A percentile compares a stretch with the other conserved stretches of the same genome.
Evolutionary conservation across 495 filamentous ascomycete species (phyloP).

Genomic region (Clohesyomyces aquaticus): DNA sequence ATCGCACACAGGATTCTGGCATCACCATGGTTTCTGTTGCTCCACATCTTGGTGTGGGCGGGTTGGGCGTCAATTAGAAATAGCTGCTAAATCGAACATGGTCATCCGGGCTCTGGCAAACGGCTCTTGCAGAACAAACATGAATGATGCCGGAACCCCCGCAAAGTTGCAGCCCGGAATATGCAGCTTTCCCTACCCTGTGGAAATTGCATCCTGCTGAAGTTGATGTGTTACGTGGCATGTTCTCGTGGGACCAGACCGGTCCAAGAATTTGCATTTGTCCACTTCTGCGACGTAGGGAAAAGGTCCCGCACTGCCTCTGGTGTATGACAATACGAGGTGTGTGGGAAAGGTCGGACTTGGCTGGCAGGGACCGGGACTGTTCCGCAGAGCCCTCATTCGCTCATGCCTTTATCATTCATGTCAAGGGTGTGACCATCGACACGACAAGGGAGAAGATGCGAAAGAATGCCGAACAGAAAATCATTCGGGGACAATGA

Average conservation of each 20-base stretch:
- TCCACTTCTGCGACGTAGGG: too few species aligned
- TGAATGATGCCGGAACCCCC: not conserved
- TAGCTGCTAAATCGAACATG: slow-evolving; percentile 13
- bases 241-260: too few species aligned
- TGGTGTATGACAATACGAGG: not conserved
- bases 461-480: not conserved
- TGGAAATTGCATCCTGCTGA: not conserved
- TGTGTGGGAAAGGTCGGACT: not conserved
- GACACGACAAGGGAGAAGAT: not conserved
- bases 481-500: slow-evolving; percentile 10
- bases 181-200: not conserved
- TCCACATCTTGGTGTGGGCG: slow-evolving; percentile 17
- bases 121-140: slow-evolving; percentile 4
- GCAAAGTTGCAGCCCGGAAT: not conserved
- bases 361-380: not conserved
- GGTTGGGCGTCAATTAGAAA: slow-evolving; percentile 31
- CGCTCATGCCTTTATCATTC: not conserved
- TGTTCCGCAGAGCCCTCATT: not conserved
- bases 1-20: not conserved
- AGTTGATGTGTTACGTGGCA: not conserved
- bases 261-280: too few species aligned
- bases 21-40: slow-evolving; percentile 18
- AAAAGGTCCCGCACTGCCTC: too few species aligned
- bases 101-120: not conserved
- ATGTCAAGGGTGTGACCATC: not conserved